phyloP scores from a whole-genome alignment of 2,329 filamentous ascomycete species.

The Fusarium sp. region DNA sequence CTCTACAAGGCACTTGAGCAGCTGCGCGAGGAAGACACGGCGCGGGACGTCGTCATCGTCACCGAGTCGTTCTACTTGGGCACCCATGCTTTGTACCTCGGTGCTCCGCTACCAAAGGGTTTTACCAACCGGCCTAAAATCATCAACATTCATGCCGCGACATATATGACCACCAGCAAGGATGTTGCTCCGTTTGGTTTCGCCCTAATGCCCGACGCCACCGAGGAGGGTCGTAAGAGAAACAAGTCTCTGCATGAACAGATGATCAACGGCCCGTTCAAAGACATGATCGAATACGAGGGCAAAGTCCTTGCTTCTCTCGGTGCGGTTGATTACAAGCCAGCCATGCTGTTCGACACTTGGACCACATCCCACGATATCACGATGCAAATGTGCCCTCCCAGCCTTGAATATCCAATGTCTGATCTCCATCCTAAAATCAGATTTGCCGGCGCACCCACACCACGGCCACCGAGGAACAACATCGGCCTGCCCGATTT shows the following conservation, averaged over 20 bases:
- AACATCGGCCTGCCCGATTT: not conserved
- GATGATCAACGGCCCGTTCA: not conserved
- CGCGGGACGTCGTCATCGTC: no score
- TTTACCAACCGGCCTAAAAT: no score
- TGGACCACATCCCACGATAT: not conserved
- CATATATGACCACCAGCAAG: not conserved
- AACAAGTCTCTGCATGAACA: conserved; percentile 1
- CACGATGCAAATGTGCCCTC: conserved; percentile 6
- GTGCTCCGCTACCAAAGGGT: not conserved
- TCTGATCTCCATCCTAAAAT: not conserved
- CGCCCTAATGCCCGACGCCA: conserved; percentile 4
- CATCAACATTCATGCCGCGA: no score
- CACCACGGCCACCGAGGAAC: not conserved
- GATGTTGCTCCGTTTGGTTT: conserved; percentile 12
- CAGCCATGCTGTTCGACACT: conserved; percentile 4
- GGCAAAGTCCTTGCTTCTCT: not conserved
- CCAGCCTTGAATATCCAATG: conserved; percentile 8
- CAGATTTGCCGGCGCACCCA: conserved; percentile 3
- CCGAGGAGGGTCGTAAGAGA: not conserved
- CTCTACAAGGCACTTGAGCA: no score
- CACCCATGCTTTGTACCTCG: not conserved
- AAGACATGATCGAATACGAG: not conserved
- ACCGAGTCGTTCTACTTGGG: no score
- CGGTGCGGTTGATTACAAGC: not conserved
- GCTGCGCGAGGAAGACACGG: no score